phyloP scores from a whole-genome alignment of 2,329 filamentous ascomycete genomes.

The Incumbomyces delicatus region DNA sequence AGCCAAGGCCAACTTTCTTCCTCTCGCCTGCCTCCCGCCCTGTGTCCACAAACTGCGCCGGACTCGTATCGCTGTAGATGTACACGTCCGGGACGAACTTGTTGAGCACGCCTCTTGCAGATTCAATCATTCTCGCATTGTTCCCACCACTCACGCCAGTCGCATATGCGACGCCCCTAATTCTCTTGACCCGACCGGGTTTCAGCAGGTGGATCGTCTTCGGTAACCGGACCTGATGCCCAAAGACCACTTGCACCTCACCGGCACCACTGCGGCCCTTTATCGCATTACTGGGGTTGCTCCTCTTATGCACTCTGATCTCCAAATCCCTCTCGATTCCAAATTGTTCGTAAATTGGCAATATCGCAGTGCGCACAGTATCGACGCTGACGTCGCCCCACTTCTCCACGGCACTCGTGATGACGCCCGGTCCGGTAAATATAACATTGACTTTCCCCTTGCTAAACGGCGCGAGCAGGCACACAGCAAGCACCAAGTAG shows the following conservation, averaged over 20 bases:
- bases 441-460: constrained; percentile 85
- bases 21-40: constrained; percentile 52
- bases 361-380: constrained; percentile 81
- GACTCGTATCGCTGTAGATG: constrained; percentile 62
- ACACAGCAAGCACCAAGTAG: constrained; percentile 85
- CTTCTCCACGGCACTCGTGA: constrained; percentile 71
- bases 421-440: constrained; percentile 83
- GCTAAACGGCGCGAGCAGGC: constrained; percentile 82
- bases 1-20: constrained; percentile 70
- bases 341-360: constrained; percentile 83
- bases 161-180: constrained; percentile 87
- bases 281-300: constrained; percentile 55
- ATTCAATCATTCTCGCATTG: constrained; percentile 90
- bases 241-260: constrained; percentile 86
- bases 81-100: constrained; percentile 79
- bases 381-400: constrained; percentile 80
- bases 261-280: constrained; percentile 74
- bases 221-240: constrained; percentile 82
- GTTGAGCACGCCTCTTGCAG: constrained; percentile 78
- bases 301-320: constrained; percentile 67
- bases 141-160: constrained; percentile 87
- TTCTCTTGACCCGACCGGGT: constrained; percentile 74
- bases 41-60: constrained; percentile 52
- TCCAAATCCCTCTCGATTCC: constrained; percentile 82
- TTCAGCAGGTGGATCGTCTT: constrained; percentile 86